These are phyloP conservation scores for Pyrus pyrifolia DNA, from an alignment of 306 rosid genomes.

Conservation along the genomic window DNA sequence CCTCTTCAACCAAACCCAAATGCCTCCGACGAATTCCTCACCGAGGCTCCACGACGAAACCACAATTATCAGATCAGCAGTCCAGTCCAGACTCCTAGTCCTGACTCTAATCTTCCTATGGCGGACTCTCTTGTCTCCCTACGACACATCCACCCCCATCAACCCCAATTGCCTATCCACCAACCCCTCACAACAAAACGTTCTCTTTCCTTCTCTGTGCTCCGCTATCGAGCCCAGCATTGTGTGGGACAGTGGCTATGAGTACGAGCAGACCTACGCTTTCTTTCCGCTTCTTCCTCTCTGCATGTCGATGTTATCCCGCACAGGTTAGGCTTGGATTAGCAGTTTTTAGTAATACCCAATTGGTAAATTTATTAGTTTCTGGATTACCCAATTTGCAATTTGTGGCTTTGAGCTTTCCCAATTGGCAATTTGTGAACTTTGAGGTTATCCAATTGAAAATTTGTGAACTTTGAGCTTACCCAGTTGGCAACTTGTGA, in stretches of 20 bases:
- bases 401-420: not conserved
- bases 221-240: slow-evolving; percentile 58
- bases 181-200: not conserved
- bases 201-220: slow-evolving; percentile 28
- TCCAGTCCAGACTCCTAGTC: slow-evolving; percentile 49
- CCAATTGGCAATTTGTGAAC: not conserved
- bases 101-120: slow-evolving; percentile 42
- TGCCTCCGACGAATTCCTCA: slow-evolving; percentile 14
- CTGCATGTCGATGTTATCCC: slow-evolving; percentile 43
- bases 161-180: slow-evolving; percentile 44
- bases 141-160: slow-evolving; percentile 78
- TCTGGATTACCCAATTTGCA: not conserved
- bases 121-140: slow-evolving; percentile 51
- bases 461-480: not conserved
- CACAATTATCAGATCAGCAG: slow-evolving; percentile 46
- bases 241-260: slow-evolving; percentile 95
- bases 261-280: slow-evolving; percentile 84
- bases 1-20: not conserved
- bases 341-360: not conserved
- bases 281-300: slow-evolving; percentile 80
- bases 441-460: not conserved
- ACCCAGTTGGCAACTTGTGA: not conserved
- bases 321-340: slow-evolving; percentile 23
- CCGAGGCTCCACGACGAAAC: slow-evolving; percentile 11
- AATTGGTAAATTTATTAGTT: not conserved